phyloP scores from a whole-genome alignment of 495 filamentous ascomycete species.

The Penicillium odoratum region DNA sequence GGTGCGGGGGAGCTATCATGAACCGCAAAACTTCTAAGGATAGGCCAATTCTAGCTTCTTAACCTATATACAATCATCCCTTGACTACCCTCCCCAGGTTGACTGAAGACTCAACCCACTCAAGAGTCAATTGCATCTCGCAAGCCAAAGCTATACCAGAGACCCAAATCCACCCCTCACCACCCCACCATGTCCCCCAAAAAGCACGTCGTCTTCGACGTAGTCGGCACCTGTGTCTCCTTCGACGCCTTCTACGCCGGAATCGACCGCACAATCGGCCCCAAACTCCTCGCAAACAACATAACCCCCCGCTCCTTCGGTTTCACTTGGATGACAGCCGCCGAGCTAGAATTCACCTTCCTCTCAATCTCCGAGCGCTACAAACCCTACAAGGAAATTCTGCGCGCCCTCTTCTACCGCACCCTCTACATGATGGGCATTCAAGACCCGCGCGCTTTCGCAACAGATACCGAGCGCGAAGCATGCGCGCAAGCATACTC shows the following conservation, averaged over 20 bases:
- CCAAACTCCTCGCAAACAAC: conserved; percentile 27
- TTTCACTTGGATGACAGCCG: conserved; percentile 43
- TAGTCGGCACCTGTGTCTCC: conserved; percentile 46
- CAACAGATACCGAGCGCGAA: conserved; percentile 37
- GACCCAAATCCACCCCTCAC: background rate
- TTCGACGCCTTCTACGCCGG: conserved; percentile 36
- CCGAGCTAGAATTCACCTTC: conserved; percentile 44
- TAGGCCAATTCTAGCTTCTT: background rate
- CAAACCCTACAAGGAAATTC: conserved; percentile 32
- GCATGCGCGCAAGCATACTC: conserved; percentile 30
- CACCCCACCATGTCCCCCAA: conserved; percentile 11
- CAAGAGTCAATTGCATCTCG: too few relatives aligned
- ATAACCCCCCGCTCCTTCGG: conserved; percentile 39
- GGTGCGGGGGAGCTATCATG: background rate
- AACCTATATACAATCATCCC: background rate
- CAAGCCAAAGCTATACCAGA: too few relatives aligned
- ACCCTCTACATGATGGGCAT: conserved; percentile 39
- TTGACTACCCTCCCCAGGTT: background rate
- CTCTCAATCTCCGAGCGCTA: conserved; percentile 43
- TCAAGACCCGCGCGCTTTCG: conserved; percentile 32
- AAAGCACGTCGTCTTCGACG: conserved; percentile 46
- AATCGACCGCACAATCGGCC: conserved; percentile 32
- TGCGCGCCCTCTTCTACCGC: conserved; percentile 42
- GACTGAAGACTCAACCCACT: background rate
- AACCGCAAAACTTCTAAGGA: background rate